Evolutionary conservation across 495 filamentous ascomycete genomes (phyloP).

Genomic region (Hyaloscypha variabilis): DNA sequence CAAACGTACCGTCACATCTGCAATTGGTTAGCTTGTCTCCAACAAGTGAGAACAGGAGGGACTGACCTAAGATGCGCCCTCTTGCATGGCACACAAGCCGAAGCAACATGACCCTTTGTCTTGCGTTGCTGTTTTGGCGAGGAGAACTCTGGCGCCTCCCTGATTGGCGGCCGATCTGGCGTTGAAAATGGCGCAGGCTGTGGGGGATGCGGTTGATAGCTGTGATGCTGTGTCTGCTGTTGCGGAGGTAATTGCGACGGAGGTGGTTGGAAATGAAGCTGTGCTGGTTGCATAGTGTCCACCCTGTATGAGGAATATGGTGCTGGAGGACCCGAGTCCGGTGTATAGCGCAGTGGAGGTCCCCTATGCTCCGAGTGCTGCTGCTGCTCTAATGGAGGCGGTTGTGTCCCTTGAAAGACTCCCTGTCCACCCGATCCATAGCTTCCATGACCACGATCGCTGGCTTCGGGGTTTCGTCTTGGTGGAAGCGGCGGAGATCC

Average conservation of each 20-base stretch:
- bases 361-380: conserved; percentile 20
- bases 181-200: conserved; percentile 36
- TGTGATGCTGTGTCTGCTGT: conserved; percentile 33
- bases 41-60: conserved; percentile 1
- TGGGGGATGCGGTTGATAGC: conserved; percentile 12
- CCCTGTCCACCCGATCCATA: conserved; percentile 38
- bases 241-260: conserved; percentile 28
- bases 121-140: conserved; percentile 74
- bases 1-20: conserved; percentile 36
- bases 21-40: conserved; percentile 23
- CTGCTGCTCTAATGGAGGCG: conserved; percentile 25
- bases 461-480: conserved; percentile 62
- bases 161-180: conserved; percentile 35
- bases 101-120: conserved; percentile 94
- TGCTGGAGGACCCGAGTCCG: conserved; percentile 37
- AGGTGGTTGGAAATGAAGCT: conserved; percentile 27
- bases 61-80: conserved; percentile 78
- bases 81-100: conserved; percentile 96
- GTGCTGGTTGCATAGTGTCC: conserved; percentile 20
- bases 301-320: conserved; percentile 21
- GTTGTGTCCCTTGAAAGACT: conserved; percentile 38
- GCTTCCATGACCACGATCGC: conserved; percentile 56
- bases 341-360: conserved; percentile 18
- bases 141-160: conserved; percentile 34
- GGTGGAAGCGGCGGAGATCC: conserved; percentile 71